Evolutionary conservation across 345 rosid genomes (phyloP).

Genomic region (Arabidopsis suecica): DNA sequence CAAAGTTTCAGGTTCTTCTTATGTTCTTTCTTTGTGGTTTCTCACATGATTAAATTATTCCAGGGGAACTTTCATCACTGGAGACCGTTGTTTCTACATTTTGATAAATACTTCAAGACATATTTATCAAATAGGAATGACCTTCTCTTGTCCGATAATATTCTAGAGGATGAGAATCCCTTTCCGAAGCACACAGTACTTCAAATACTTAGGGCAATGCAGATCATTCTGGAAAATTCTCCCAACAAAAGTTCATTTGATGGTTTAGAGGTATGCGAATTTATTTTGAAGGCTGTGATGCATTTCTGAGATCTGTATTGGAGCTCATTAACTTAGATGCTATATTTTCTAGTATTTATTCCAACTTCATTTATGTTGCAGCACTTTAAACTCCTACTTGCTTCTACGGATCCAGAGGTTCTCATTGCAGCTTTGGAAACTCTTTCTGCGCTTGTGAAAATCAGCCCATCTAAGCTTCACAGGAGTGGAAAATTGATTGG

Average conservation of each 20-base stretch:
- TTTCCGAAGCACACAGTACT: conserved; percentile 86
- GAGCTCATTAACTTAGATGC: conserved; percentile 15
- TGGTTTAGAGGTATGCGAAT: conserved; percentile 77
- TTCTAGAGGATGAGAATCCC: conserved; percentile 67
- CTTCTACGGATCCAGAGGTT: conserved; percentile 95
- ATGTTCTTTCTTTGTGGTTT: neutral
- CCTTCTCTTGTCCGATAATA: conserved; percentile 74
- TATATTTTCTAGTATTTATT: conserved; percentile 34
- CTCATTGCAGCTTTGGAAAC: conserved; percentile 89
- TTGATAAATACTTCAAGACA: conserved; percentile 89
- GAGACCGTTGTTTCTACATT: conserved; percentile 93
- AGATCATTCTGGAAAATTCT: conserved; percentile 85
- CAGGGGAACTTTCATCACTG: conserved; percentile 99
- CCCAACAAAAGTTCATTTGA: conserved; percentile 91
- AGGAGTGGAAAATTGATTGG: conserved; percentile 85
- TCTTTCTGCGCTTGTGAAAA: conserved; percentile 83
- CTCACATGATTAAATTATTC: conserved; percentile 44
- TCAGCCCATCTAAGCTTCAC: conserved; percentile 87
- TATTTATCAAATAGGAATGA: conserved; percentile 82
- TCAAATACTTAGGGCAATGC: conserved; percentile 91
- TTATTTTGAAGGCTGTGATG: conserved; percentile 16
- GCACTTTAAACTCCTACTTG: conserved; percentile 91
- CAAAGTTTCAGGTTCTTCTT: neutral
- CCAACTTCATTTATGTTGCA: conserved; percentile 40
- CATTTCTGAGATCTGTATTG: conserved; percentile 20